Evolutionary conservation across 208 protist species (phyloP).

Genomic region (Trypanosoma vivax): DNA sequence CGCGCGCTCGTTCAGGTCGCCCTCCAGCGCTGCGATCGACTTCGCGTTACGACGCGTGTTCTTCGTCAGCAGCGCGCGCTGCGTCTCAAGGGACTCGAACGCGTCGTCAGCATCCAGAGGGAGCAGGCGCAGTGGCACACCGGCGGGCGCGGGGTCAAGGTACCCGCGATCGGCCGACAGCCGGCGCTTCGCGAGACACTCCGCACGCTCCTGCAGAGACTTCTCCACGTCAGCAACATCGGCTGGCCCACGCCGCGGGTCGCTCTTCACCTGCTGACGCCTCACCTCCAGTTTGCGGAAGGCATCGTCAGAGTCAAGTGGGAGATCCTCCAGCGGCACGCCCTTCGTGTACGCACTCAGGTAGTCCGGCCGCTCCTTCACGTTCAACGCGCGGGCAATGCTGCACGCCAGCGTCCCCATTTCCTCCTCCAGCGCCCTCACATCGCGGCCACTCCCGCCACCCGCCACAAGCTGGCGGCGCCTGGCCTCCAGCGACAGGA

Average conservation of each 20-base stretch:
- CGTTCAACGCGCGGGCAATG: conserved; percentile 60
- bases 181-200: conserved; percentile 45
- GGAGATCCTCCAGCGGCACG: conserved; percentile 48
- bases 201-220: conserved; percentile 48
- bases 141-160: conserved; percentile 54
- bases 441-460: conserved; percentile 26
- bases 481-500: conserved; percentile 55
- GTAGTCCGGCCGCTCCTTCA: conserved; percentile 54
- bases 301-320: conserved; percentile 50
- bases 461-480: conserved; percentile 36
- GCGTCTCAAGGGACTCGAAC: conserved; percentile 45
- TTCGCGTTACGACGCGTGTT: conserved; percentile 41
- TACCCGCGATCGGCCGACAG: conserved; percentile 48
- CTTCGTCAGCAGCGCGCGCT: conserved; percentile 53
- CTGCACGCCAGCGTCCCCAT: conserved; percentile 66
- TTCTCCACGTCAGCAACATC: conserved; percentile 48
- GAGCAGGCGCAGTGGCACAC: conserved; percentile 49
- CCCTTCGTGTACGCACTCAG: conserved; percentile 44
- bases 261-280: conserved; percentile 60
- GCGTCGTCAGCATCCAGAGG: conserved; percentile 37
- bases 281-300: conserved; percentile 51
- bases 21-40: conserved; percentile 45
- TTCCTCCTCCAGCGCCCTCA: conserved; percentile 48
- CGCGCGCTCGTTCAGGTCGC: conserved; percentile 46
- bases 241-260: conserved; percentile 45